Conservation (phyloP, 2,329 filamentous ascomycete species). For the Sporothrix pallida region DNA sequence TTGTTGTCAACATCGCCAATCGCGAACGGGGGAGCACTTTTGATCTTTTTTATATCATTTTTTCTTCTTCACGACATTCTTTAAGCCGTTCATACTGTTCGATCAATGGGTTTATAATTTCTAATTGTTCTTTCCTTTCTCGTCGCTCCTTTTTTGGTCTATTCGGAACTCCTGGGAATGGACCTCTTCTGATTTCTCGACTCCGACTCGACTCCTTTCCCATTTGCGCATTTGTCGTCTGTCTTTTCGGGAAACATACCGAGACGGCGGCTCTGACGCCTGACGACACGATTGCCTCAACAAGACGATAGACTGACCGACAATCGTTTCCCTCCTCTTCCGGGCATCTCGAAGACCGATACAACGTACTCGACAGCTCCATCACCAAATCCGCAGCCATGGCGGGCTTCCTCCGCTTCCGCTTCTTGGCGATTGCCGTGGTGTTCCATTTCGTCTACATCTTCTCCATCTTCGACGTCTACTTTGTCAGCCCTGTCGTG, state of each 20-base stretch:
- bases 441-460: slow-evolving; percentile 94
- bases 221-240: no score
- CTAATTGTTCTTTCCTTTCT: slow-evolving; percentile 3
- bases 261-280: not conserved
- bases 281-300: not conserved
- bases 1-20: slow-evolving; percentile 14
- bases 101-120: not conserved
- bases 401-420: slow-evolving; percentile 68
- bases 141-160: slow-evolving; percentile 11
- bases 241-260: no score
- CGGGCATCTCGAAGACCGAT: not conserved
- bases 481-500: slow-evolving; percentile 97
- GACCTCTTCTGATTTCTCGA: slow-evolving; percentile 4
- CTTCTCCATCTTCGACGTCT: slow-evolving; percentile 96
- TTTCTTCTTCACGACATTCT: slow-evolving; percentile 10
- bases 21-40: slow-evolving; percentile 1
- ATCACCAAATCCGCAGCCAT: slow-evolving; percentile 46
- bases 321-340: not conserved
- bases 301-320: not conserved
- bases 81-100: not conserved
- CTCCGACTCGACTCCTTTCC: not conserved
- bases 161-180: slow-evolving; percentile 2
- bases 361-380: not conserved
- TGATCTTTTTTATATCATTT: not conserved
- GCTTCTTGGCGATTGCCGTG: slow-evolving; percentile 86